These are phyloP conservation scores for Tulasnella sp. DNA, from an alignment of 768 basidiomycete species.

Conservation along the genomic window DNA sequence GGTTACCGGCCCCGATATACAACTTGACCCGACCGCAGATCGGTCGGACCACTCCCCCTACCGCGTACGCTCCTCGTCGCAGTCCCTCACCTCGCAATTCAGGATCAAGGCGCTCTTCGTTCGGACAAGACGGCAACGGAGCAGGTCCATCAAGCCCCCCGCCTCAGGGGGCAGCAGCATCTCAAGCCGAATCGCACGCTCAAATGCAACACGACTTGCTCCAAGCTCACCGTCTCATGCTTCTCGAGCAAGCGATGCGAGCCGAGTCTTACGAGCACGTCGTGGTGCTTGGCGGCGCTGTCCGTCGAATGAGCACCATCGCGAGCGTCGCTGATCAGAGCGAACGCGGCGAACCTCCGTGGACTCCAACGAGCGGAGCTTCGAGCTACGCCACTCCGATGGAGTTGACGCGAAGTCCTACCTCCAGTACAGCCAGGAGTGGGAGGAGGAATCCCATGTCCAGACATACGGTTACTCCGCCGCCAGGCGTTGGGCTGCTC, in stretches of 20 bases:
- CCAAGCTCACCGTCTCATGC: conserved; percentile 14
- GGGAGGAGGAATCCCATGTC: conserved; percentile 7
- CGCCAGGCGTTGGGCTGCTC: not conserved
- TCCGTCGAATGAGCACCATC: conserved; percentile 16
- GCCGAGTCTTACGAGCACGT: conserved; percentile 13
- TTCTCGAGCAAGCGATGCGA: conserved; percentile 13
- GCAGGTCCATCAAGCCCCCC: not conserved
- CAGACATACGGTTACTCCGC: not conserved
- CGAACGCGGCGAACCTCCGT: conserved; percentile 2
- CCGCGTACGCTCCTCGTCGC: not conserved
- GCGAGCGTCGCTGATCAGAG: not conserved
- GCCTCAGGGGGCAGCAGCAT: not conserved
- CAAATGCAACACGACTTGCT: conserved; percentile 14
- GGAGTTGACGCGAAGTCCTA: conserved; percentile 6
- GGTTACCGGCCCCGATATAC: not conserved
- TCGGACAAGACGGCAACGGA: not conserved
- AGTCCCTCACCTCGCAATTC: not conserved
- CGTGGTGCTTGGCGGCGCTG: conserved; percentile 10
- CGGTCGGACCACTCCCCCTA: not conserved
- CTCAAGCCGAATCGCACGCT: not conserved
- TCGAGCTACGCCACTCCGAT: not conserved
- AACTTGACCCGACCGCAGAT: not conserved
- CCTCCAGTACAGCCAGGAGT: not conserved
- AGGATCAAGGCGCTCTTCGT: not conserved
- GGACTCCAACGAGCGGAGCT: conserved; percentile 9